Evolutionary conservation across 495 filamentous ascomycete genomes (phyloP), one percentile per base, ranked within the genome.

Genomic region (Penicillium alfredii): DNA sequence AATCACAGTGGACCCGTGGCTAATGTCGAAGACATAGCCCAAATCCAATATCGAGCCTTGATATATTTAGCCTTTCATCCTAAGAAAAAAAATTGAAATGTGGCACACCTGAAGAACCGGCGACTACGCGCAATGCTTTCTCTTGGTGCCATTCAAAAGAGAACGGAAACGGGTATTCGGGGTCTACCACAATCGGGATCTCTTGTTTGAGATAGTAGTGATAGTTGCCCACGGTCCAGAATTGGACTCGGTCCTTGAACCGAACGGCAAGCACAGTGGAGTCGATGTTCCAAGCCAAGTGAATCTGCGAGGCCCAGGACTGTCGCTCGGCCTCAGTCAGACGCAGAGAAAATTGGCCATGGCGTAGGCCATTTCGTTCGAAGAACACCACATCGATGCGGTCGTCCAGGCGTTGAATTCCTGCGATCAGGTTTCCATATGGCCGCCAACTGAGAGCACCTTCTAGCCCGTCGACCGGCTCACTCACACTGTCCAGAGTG

Each of bases 201-300:
- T 98, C 92, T 62, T 95, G 90, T 61, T 97, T 98, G n/a, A 97
- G 66, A 54, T 97, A 97, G 72, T 88, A 97, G 51, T 98, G 85
- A 51, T 98, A 98, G 55, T 98, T 98, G 6, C 88, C 84, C 69
- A 82, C 92, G 2, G 86, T 93, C 89, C 92, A 98, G n/a, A 97
- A 65, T 48, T 98, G 92, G 10, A 90, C 65, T 25, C 81, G 72
- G 44, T 94, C 79, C 26, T 66, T 64, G 51, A 88, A 77, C 13
- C 72, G 72, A 7, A 96, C 81, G 3, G 92, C 92, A 14, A 98
- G 73, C 9, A 94, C 86, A 3, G 82, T 86, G 0, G 92, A 97
- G 50, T 97, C 90, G 10, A 78, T 62, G 44, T 95, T 97, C 92
- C 92, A 98, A 35, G 74, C 69, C 4, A 98, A 56, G 1, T 67